phyloP scores from a whole-genome alignment of 1,139 yeast genomes.

The Lodderomyces beijingensis region DNA sequence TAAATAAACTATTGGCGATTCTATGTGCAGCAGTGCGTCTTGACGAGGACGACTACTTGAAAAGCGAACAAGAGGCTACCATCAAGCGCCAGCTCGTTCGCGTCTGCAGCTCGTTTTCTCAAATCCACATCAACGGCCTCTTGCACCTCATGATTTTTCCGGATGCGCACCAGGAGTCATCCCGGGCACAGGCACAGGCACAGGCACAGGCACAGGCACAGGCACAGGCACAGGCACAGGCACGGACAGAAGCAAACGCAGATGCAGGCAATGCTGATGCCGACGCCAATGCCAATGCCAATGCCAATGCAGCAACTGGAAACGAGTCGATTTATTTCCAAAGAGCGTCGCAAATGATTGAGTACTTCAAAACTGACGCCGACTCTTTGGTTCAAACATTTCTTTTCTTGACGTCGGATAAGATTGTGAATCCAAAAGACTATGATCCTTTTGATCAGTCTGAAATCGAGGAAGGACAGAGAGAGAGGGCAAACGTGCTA shows the following conservation, averaged over 20 bases:
- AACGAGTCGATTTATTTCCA: not conserved
- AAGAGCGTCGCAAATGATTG: slow-evolving; percentile 22
- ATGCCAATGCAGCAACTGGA: not conserved
- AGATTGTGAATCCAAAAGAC: slow-evolving; percentile 29
- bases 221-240: no score
- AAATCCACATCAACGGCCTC: slow-evolving; percentile 56
- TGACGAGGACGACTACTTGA: slow-evolving; percentile 44
- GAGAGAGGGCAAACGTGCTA: slow-evolving; percentile 36
- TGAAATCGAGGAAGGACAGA: slow-evolving; percentile 30
- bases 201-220: no score
- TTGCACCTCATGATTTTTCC: slow-evolving; percentile 16
- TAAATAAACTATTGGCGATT: slow-evolving; percentile 45
- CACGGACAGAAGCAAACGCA: not conserved
- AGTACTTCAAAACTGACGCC: slow-evolving; percentile 29
- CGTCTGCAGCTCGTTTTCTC: slow-evolving; percentile 51
- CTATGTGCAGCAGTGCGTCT: slow-evolving; percentile 51
- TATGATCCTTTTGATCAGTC: slow-evolving; percentile 40
- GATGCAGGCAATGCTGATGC: not conserved
- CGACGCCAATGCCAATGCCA: not conserved
- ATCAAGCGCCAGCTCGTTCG: slow-evolving; percentile 47
- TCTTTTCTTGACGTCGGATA: slow-evolving; percentile 29
- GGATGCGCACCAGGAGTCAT: not conserved
- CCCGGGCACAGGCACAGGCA: not conserved
- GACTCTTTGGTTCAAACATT: slow-evolving; percentile 25
- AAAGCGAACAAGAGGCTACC: slow-evolving; percentile 40